Percentiles rank a stretch among this genome's conserved stretches.
These are phyloP conservation scores for Amphicarpaea edgeworthii DNA, from an alignment of 306 rosid species.

Conservation along the genomic window DNA sequence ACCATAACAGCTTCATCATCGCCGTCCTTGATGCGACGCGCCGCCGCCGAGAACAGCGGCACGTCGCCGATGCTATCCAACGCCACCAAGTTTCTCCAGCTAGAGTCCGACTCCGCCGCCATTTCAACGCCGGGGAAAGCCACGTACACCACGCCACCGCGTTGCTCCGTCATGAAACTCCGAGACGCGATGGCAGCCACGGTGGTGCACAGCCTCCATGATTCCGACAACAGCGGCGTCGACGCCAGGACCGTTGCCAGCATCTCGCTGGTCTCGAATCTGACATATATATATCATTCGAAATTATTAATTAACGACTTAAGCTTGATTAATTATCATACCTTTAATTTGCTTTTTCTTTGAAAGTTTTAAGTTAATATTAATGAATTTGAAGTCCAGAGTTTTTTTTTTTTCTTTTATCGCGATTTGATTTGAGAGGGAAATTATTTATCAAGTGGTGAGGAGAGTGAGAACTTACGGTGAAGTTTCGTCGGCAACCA, in stretches of 20 bases:
- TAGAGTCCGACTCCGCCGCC: constrained; percentile 17
- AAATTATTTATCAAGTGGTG: not conserved
- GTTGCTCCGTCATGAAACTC: constrained; percentile 48
- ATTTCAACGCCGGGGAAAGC: constrained; percentile 63
- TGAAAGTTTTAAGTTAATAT: not conserved
- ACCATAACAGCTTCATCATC: constrained; percentile 60
- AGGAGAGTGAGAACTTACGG: constrained; percentile 52
- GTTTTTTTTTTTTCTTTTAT: not conserved
- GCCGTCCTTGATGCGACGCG: constrained; percentile 36
- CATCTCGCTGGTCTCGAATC: constrained; percentile 76
- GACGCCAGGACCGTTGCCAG: constrained; percentile 68
- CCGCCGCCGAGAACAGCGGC: constrained; percentile 45
- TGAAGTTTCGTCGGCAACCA: constrained; percentile 50
- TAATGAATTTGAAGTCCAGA: not conserved
- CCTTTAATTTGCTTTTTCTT: not conserved
- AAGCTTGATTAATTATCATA: not conserved
- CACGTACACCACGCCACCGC: constrained; percentile 54
- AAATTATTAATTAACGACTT: not conserved
- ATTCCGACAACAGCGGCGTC: constrained; percentile 67
- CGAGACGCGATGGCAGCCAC: constrained; percentile 50
- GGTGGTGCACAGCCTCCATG: constrained; percentile 72
- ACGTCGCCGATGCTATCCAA: constrained; percentile 48
- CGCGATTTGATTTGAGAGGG: not conserved
- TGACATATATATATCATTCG: constrained; percentile 1
- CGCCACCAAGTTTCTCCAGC: constrained; percentile 50